A percentile compares a stretch with the other conserved stretches of the same genome.
Evolutionary conservation across 1,284 basidiomycete genomes (phyloP).

Genomic region (Irpex sp.): DNA sequence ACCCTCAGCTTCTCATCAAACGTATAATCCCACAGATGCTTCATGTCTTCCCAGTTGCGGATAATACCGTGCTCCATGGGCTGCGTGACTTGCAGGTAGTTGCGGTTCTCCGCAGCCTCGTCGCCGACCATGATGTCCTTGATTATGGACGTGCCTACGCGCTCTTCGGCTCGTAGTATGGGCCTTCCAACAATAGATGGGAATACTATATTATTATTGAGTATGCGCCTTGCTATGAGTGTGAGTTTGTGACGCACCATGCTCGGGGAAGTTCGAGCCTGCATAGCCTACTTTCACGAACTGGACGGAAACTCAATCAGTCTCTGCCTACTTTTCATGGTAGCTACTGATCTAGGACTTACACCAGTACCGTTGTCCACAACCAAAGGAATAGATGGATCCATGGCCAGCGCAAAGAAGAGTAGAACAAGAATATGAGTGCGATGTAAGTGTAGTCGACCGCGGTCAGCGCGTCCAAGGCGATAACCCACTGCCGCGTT

Average conservation of each 20-base stretch:
- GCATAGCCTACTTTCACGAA: slow-evolving; percentile 99
- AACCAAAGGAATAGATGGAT: slow-evolving; percentile 74
- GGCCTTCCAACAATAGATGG: slow-evolving; percentile 96
- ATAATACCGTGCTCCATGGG: slow-evolving; percentile 99
- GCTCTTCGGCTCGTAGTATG: slow-evolving; percentile 96
- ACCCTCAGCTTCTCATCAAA: slow-evolving; percentile 94
- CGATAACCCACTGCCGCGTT: not conserved
- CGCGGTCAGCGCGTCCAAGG: not conserved
- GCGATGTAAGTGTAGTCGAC: not conserved
- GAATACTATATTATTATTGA: slow-evolving; percentile 60
- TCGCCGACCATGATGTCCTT: slow-evolving; percentile 98
- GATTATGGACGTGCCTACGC: slow-evolving; percentile 78
- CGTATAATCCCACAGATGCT: slow-evolving; percentile 97
- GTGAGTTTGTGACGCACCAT: slow-evolving; percentile 56
- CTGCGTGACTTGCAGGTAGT: slow-evolving; percentile 94
- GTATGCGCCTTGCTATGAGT: not conserved
- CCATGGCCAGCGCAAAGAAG: slow-evolving; percentile 40
- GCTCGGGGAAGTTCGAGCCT: slow-evolving; percentile 97
- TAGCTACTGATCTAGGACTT: slow-evolving; percentile 31
- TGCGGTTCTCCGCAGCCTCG: slow-evolving; percentile 91
- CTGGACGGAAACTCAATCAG: slow-evolving; percentile 36
- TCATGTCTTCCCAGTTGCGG: slow-evolving; percentile 99
- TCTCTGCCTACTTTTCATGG: slow-evolving; percentile 1
- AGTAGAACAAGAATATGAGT: not conserved
- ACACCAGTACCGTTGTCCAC: slow-evolving; percentile 98